Conservation (phyloP, 768 basidiomycete genomes). For the Xerocomus spinulosus region DNA sequence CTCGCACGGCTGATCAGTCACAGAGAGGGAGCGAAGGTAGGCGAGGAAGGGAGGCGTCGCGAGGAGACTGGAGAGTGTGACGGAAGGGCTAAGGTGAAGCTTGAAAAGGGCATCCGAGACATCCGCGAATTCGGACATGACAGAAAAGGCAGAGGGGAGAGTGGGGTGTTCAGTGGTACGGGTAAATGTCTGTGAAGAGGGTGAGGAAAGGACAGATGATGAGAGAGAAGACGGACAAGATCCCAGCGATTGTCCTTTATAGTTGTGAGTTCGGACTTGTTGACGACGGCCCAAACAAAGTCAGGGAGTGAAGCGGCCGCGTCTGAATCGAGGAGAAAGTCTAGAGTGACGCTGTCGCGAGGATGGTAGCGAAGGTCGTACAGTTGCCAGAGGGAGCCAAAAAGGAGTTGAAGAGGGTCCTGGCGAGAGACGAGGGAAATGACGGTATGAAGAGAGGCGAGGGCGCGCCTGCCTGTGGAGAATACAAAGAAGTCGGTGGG, state of each 20-base stretch:
- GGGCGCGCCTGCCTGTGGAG: slow-evolving; percentile 78
- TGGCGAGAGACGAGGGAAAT: slow-evolving; percentile 79
- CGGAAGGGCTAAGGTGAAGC: slow-evolving; percentile 32
- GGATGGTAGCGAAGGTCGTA: slow-evolving; percentile 73
- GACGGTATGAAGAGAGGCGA: slow-evolving; percentile 75
- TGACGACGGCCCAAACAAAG: slow-evolving; percentile 81
- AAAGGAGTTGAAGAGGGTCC: slow-evolving; percentile 65
- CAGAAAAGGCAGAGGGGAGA: slow-evolving; percentile 57
- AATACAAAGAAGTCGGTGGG: slow-evolving; percentile 79
- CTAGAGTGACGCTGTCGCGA: slow-evolving; percentile 66
- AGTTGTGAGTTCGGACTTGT: slow-evolving; percentile 69
- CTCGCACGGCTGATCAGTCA: slow-evolving; percentile 80
- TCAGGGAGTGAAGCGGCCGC: slow-evolving; percentile 43
- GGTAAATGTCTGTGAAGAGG: slow-evolving; percentile 65
- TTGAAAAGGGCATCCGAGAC: slow-evolving; percentile 77
- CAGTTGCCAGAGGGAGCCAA: slow-evolving; percentile 57
- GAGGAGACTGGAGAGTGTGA: slow-evolving; percentile 53
- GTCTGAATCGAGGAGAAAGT: slow-evolving; percentile 62
- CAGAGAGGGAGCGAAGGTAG: slow-evolving; percentile 84
- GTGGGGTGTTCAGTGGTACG: slow-evolving; percentile 63
- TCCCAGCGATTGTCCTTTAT: slow-evolving; percentile 81
- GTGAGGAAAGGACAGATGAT: neutral
- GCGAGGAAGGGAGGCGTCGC: slow-evolving; percentile 59
- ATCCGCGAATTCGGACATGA: slow-evolving; percentile 90
- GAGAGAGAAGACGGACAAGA: slow-evolving; percentile 51